Conservation (phyloP, 306 rosid genomes). For the Morella rubra region DNA sequence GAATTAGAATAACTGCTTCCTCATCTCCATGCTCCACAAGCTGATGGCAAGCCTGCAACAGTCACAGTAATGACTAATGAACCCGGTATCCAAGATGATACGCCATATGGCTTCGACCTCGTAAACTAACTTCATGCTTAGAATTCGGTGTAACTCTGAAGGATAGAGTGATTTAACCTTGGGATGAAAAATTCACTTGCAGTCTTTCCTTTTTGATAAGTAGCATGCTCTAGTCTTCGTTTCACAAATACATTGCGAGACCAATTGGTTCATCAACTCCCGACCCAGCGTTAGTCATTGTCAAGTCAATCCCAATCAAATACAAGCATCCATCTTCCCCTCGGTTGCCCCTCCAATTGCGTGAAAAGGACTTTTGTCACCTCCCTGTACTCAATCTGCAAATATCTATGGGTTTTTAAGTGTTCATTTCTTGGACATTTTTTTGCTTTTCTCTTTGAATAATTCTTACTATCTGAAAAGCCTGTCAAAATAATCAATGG, state of each 20-base stretch:
- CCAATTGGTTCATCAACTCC: background rate
- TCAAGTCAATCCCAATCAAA: slow-evolving; percentile 1
- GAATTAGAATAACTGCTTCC: background rate
- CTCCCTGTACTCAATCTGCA: background rate
- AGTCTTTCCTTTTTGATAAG: too few species aligned
- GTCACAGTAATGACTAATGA: too few species aligned
- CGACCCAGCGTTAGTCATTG: background rate
- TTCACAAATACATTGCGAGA: background rate
- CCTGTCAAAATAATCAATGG: background rate
- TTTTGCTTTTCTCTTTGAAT: background rate
- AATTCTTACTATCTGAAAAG: background rate
- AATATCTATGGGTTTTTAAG: background rate
- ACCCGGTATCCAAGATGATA: background rate
- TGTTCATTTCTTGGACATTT: background rate
- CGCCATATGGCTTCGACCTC: background rate
- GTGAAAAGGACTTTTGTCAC: background rate
- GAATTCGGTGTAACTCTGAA: too few species aligned
- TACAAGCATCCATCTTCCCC: background rate
- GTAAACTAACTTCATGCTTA: too few species aligned
- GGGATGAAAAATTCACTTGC: too few species aligned
- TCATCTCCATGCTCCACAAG: background rate
- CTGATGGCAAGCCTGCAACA: too few species aligned
- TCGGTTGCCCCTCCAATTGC: background rate
- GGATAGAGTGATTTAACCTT: too few species aligned
- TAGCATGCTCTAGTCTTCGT: background rate